These are phyloP conservation scores for Crithidia sp. DNA, from an alignment of 208 protist genomes.

Conservation along the genomic window DNA sequence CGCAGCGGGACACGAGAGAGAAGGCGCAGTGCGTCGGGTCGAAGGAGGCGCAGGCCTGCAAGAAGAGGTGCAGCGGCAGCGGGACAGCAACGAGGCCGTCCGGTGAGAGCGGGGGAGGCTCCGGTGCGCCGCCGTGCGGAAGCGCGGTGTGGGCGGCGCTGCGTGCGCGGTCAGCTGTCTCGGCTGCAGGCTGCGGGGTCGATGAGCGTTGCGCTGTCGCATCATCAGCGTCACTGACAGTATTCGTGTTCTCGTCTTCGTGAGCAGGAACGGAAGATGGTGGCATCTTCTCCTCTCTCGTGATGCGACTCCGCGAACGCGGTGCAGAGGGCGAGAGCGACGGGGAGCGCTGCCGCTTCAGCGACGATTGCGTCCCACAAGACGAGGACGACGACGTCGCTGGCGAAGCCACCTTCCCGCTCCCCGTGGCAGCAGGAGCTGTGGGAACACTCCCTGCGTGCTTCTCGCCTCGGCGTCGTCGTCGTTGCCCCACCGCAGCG, in stretches of 20 bases:
- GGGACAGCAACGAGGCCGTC: slow-evolving; percentile 15
- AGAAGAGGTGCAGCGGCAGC: slow-evolving; percentile 50
- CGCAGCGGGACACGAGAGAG: slow-evolving; percentile 64
- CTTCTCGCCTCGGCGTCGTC: background rate
- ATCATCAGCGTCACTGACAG: no score
- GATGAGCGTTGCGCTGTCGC: no score
- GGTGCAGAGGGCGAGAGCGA: background rate
- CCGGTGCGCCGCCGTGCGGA: background rate
- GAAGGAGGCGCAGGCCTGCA: slow-evolving; percentile 52
- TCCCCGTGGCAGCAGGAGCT: no score
- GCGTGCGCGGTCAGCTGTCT: background rate
- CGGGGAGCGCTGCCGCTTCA: slow-evolving; percentile 9
- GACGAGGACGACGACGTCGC: background rate
- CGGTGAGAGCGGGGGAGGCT: background rate
- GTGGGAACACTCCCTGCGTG: no score
- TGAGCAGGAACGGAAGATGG: no score
- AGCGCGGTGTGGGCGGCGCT: slow-evolving; percentile 1
- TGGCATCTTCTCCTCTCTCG: background rate
- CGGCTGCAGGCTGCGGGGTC: no score
- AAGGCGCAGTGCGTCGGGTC: slow-evolving; percentile 71
- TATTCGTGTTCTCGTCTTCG: no score
- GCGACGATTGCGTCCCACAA: background rate
- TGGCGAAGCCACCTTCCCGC: background rate
- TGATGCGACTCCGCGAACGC: background rate
- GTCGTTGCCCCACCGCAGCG: background rate